A percentile compares a stretch with the other conserved stretches of the same genome.
phyloP scores from a whole-genome alignment of 331 rosid genomes.

The Arachis monticola region DNA sequence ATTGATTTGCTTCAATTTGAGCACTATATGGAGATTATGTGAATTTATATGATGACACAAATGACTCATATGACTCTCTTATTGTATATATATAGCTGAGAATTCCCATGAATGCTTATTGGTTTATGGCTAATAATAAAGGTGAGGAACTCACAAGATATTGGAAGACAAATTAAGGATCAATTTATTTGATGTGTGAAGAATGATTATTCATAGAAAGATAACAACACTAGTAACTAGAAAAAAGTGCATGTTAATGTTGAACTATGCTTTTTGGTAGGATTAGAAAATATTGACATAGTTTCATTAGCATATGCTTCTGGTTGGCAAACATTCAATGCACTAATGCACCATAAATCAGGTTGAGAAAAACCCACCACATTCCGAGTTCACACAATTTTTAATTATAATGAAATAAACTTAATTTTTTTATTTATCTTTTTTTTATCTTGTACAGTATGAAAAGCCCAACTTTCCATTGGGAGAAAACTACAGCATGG shows the following conservation, averaged over 20 bases:
- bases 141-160: background rate
- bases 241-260: background rate
- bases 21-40: no score
- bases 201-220: background rate
- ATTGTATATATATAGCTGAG: background rate
- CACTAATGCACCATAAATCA: background rate
- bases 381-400: background rate
- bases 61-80: no score
- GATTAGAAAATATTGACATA: background rate
- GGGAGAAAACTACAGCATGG: no score
- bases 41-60: no score
- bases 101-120: background rate
- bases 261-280: background rate
- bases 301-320: background rate
- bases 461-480: no score
- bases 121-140: slow-evolving; percentile 7
- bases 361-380: slow-evolving; percentile 16
- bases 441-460: no score
- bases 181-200: no score
- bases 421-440: background rate
- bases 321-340: slow-evolving; percentile 34
- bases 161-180: background rate
- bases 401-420: background rate
- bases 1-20: no score
- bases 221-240: background rate